Conservation (phyloP, 495 filamentous ascomycete species). For the Neurospora sp. region DNA sequence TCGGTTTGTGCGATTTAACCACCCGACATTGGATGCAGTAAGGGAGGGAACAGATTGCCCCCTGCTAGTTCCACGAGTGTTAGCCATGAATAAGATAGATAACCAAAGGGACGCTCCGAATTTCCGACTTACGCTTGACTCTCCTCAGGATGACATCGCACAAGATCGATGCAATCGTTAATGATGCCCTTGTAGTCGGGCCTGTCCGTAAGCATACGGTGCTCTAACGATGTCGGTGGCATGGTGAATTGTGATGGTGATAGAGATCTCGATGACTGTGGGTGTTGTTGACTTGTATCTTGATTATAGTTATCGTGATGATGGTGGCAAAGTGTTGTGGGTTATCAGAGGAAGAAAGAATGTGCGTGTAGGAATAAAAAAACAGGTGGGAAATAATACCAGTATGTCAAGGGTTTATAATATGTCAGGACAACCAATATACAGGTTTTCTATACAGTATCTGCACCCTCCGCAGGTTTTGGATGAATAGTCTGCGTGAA, state of each 20-base stretch:
- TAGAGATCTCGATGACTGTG: background rate
- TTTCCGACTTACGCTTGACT: background rate
- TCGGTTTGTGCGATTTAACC: background rate
- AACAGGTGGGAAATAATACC: background rate
- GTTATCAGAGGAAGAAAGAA: background rate
- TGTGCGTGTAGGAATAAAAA: background rate
- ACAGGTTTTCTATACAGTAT: background rate
- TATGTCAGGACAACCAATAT: background rate
- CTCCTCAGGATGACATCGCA: background rate
- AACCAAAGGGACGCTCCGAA: background rate
- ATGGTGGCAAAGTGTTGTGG: background rate
- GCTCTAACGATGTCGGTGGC: background rate
- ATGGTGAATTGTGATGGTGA: background rate
- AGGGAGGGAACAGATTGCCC: background rate
- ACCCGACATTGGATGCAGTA: background rate
- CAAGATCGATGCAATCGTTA: background rate
- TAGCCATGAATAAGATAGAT: background rate
- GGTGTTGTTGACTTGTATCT: background rate
- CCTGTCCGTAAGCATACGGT: background rate
- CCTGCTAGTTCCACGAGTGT: background rate
- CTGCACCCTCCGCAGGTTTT: background rate
- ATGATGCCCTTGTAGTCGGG: background rate
- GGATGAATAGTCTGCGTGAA: background rate
- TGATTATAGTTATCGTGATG: background rate
- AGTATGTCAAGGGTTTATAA: background rate